Evolutionary conservation across 2,329 filamentous ascomycete species (phyloP).

Genomic region (Cercospora zeina): DNA sequence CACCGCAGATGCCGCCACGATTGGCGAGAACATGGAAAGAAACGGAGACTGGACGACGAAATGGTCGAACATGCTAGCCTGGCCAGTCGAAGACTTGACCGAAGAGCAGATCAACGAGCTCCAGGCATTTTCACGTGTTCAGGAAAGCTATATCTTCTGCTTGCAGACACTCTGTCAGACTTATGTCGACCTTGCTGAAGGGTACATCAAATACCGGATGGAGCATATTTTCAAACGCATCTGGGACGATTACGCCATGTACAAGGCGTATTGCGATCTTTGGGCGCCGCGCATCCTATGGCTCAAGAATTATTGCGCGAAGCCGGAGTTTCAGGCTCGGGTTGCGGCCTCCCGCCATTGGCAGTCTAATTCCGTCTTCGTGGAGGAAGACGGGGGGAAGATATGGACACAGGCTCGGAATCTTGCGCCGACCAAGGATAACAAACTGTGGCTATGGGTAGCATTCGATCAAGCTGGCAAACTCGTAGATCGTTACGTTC

Average conservation of each 20-base stretch:
- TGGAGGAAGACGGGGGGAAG: background rate
- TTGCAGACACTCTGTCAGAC: background rate
- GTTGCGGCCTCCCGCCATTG: background rate
- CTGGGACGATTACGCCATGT: background rate
- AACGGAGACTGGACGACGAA: background rate
- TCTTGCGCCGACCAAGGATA: background rate
- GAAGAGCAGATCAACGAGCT: slow-evolving; percentile 5
- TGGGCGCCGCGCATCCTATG: background rate
- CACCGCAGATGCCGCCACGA: background rate
- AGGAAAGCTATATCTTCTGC: slow-evolving; percentile 5
- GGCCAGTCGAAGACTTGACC: background rate
- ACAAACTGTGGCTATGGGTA: slow-evolving; percentile 9
- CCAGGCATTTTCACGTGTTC: background rate
- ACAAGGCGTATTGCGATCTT: background rate
- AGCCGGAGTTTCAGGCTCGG: background rate
- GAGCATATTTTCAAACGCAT: slow-evolving; percentile 2
- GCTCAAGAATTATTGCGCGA: background rate
- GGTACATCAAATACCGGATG: background rate
- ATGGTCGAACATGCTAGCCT: background rate
- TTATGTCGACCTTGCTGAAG: background rate
- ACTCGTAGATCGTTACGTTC: slow-evolving; percentile 5
- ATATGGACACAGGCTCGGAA: slow-evolving; percentile 3
- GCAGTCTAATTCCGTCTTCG: background rate
- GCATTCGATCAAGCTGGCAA: background rate
- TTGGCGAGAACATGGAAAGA: background rate